Base-by-base conservation (phyloP, 202 grass and related monocot species). In the Cymbopogon flexuosus region DNA sequence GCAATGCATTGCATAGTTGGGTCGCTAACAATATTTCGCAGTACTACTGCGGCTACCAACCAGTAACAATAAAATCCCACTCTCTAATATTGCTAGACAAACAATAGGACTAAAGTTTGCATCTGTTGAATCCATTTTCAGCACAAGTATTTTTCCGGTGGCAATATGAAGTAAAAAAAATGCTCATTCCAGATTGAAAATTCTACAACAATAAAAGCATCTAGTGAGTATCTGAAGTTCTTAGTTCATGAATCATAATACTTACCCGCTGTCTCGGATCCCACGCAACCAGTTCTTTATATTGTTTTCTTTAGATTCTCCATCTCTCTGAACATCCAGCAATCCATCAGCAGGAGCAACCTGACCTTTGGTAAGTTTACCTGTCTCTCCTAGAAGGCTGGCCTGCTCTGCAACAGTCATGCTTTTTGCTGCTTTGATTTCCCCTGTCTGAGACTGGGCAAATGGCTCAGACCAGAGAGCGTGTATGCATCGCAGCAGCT, bases 241-340 rank as follows among this genome's bases (percentile, higher is more conserved):
- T 60, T 22, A 30, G 74, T 35, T 31, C 18, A 81, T 63, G 64
- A 84, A 27, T 31, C 18, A 72, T 47, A 68, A 84, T 62, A 4
- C 88, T 93, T 89, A 95, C 95, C 92, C 95, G 75, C 95, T 98
- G 79, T 98, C 95, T 51, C 95, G 90, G 31, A 92, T 93, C 43
- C 95, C 95, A 13, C 93, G 93, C 81, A 98, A 84, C 95, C 95
- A 98, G 56, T 98, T 98, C 82, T 90, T 89, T 82, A 98, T 86
- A 72, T 85, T 82, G 77, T 93, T 94, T 84, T 98, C 95, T 81
- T 91, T 98, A 12, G 90, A 93, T 42, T 91, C 95, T 63, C 83
- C 90, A 68, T 98, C 95, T 82, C 83, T 88, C 78, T 87, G 83
- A 77, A 79, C 63, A 68, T 97, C 94, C 64, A 81, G 18, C 68